Percentiles rank a stretch among this genome's conserved stretches.
These are phyloP conservation scores for Emmonsiellopsis sp. DNA, from an alignment of 2,329 filamentous ascomycete species.

Conservation along the genomic window DNA sequence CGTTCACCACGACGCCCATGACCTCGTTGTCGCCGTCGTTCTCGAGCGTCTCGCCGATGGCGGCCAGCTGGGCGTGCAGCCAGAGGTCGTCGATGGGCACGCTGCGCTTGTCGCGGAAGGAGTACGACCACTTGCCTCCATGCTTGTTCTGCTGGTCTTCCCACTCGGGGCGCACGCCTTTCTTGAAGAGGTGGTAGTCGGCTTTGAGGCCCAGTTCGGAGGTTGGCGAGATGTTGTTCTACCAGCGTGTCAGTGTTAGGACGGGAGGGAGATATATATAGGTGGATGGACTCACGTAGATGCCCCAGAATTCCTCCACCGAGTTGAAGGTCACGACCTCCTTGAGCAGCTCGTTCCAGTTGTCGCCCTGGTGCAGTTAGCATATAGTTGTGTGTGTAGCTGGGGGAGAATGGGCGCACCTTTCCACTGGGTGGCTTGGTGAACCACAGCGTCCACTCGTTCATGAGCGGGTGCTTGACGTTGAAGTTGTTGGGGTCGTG, in stretches of 20 bases:
- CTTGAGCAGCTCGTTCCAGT: slow-evolving; percentile 97
- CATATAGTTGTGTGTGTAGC: not conserved
- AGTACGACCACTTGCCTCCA: slow-evolving; percentile 97
- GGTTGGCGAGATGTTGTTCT: slow-evolving; percentile 98
- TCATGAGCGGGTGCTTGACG: slow-evolving; percentile 95
- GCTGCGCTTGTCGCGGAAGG: slow-evolving; percentile 83
- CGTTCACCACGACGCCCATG: slow-evolving; percentile 99
- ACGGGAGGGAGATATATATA: not conserved
- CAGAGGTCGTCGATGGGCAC: slow-evolving; percentile 91
- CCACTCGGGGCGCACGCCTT: slow-evolving; percentile 94
- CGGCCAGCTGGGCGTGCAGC: slow-evolving; percentile 93
- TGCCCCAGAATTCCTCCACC: slow-evolving; percentile 98
- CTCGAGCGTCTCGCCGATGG: slow-evolving; percentile 96
- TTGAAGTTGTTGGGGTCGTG: slow-evolving; percentile 99
- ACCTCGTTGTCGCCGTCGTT: slow-evolving; percentile 87
- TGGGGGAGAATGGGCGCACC: slow-evolving; percentile 42
- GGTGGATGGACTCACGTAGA: slow-evolving; percentile 64
- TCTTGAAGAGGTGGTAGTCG: slow-evolving; percentile 99
- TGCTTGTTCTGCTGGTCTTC: slow-evolving; percentile 98
- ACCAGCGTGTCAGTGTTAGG: not conserved
- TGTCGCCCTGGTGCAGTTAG: slow-evolving; percentile 60
- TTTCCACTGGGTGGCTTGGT: slow-evolving; percentile 95
- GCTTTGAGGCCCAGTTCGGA: slow-evolving; percentile 95
- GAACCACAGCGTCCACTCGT: slow-evolving; percentile 99
- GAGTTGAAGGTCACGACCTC: slow-evolving; percentile 98